Evolutionary conservation across 768 basidiomycete genomes (phyloP), one percentile per base, ranked within the genome.

Genomic region (Clitopilus passeckerianus): DNA sequence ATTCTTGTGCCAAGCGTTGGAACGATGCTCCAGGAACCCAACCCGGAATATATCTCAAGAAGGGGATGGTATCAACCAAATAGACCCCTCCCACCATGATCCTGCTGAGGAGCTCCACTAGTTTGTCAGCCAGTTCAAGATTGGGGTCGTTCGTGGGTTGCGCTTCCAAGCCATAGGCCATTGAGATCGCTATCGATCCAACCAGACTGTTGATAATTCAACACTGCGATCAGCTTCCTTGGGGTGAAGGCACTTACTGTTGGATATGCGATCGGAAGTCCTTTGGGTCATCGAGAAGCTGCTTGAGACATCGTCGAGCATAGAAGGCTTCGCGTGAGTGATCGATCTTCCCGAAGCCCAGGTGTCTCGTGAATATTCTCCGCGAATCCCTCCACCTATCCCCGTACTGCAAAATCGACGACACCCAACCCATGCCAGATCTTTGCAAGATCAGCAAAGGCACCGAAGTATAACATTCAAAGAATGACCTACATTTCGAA

Each of bases 31-130:
- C 69, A 14, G 69, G 69, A 22, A 66, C 65, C 69, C 68, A 70
- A 7, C 53, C 53, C 30, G 68, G 69, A 30, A 71, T n/a, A 46
- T 68, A 64, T 54, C 63, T 66, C 56, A 71, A 60, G 15, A 56
- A 30, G 15, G 63, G 68, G 46, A 69, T 52, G n/a, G 64, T 54
- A 50, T 81, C 70, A 70, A 69, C 57, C 62, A 71, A 52, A 78
- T 78, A 61, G 2, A 41, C 14, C n/a, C 37, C 37, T n/a, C n/a
- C n/a, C n/a, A 5, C 3, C 10, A n/a, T n/a, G 10, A 41, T 41
- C 5, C 10, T 9, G n/a, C 37, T 41, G 14, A 41, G 12, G 12
- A 14, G 5, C 3, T 12, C 10, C 14, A 41, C 10, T 5, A 41
- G 5, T 41, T 41, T 14, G 12, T 41, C 10, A 12, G 10, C 12